Conservation (phyloP, 2,329 filamentous ascomycete species). For the Lasiodiplodia theobromae region DNA sequence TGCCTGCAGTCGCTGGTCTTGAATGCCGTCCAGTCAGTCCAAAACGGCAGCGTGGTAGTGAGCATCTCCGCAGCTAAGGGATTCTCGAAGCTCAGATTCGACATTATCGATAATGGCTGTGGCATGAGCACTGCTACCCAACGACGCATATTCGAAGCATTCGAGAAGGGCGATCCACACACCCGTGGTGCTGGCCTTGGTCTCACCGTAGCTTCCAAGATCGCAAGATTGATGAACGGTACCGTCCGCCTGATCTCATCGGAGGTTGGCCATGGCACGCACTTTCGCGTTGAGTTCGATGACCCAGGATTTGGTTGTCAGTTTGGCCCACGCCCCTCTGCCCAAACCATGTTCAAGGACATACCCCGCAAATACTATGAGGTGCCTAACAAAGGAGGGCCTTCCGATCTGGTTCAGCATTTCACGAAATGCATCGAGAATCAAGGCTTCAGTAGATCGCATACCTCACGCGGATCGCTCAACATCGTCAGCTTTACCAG, state of each 20-base stretch:
- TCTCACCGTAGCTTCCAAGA: constrained; percentile 52
- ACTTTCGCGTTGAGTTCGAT: constrained; percentile 47
- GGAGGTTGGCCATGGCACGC: constrained; percentile 45
- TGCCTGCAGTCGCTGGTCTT: constrained; percentile 51
- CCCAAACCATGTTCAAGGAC: not conserved
- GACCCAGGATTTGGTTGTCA: constrained; percentile 38
- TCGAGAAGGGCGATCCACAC: constrained; percentile 51
- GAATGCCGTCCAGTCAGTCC: constrained; percentile 52
- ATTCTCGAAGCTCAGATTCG: constrained; percentile 44
- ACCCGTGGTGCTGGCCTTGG: constrained; percentile 53
- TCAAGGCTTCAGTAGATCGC: constrained; percentile 30
- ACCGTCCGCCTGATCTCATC: constrained; percentile 49
- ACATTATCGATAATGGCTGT: constrained; percentile 53
- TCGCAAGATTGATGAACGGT: constrained; percentile 51
- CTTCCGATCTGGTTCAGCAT: constrained; percentile 26
- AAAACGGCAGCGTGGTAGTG: constrained; percentile 46
- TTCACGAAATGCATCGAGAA: constrained; percentile 32
- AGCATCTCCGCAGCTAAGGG: constrained; percentile 42
- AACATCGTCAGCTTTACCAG: constrained; percentile 39
- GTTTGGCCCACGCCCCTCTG: not conserved
- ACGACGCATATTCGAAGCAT: constrained; percentile 51
- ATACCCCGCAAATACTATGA: constrained; percentile 32
- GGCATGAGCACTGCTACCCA: constrained; percentile 48
- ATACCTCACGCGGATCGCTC: constrained; percentile 32
- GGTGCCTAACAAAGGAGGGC: constrained; percentile 10